phyloP scores from a whole-genome alignment of 331 rosid genomes.

The Stylosanthes scabra region DNA sequence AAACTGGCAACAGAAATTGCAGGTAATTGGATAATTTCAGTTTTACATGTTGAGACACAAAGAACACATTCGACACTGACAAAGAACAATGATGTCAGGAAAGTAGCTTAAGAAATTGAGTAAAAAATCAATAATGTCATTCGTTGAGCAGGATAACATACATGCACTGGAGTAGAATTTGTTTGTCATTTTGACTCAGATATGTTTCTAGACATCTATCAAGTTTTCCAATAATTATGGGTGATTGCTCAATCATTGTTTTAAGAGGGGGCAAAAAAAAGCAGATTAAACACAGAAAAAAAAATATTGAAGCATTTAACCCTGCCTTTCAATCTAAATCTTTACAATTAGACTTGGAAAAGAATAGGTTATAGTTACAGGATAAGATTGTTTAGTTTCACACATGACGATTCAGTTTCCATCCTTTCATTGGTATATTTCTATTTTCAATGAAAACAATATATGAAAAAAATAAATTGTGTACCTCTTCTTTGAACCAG shows the following conservation, averaged over 20 bases:
- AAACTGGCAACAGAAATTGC: background rate
- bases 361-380: background rate
- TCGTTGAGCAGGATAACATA: slow-evolving; percentile 10
- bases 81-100: slow-evolving; percentile 6
- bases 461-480: slow-evolving; percentile 3
- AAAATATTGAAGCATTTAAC: slow-evolving; percentile 1
- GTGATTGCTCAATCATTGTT: slow-evolving; percentile 12
- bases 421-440: background rate
- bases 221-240: background rate
- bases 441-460: slow-evolving; percentile 8
- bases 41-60: slow-evolving; percentile 17
- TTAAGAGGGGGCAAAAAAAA: no score
- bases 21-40: background rate
- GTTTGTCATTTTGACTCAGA: slow-evolving; percentile 10
- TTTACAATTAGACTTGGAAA: slow-evolving; percentile 10
- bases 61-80: background rate
- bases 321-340: slow-evolving; percentile 7
- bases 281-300: background rate
- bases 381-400: slow-evolving; percentile 22
- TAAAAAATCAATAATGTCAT: slow-evolving; percentile 9
- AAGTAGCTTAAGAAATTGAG: background rate
- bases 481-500: slow-evolving; percentile 93
- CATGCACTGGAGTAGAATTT: slow-evolving; percentile 20
- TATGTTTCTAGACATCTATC: slow-evolving; percentile 8
- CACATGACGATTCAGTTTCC: background rate